Evolutionary conservation across 2,329 filamentous ascomycete genomes (phyloP), one percentile per base, ranked within the genome.

Genomic region (Coccinonectria pachysandricola): DNA sequence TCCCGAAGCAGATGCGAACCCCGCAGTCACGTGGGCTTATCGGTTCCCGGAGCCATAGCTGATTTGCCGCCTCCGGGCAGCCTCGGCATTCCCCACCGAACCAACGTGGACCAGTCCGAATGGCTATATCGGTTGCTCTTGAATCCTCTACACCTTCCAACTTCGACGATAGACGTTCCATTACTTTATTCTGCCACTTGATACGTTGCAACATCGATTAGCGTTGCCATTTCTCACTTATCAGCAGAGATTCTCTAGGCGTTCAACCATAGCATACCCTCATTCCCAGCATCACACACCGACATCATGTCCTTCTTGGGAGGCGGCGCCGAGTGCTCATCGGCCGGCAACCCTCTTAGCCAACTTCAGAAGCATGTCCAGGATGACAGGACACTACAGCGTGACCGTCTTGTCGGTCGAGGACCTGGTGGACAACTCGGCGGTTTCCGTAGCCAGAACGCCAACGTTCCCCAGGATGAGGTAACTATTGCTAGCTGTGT

Each of bases 321-420:
- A 59, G 84, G 84, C 56, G 87, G 88, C 45, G 82, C 88, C 45
- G 91, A 96, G 64, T 98, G 91, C 69, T 96, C 88, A 30, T 92
- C 91, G 36, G 86, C 83, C 40, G 85, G 80, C 50, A 98, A 98
- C 58, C 91, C 92, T 31, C 76, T 98, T 48, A 88, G 84, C 53
- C 91, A 96, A 65, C 93, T 98, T 56, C 85, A 87, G 39, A 98
- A 98, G 60, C 87, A 95, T 57, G 84, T 91, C 31, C 83, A 92
- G 52, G 85, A 93, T 68, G 91, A 98, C 64, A 93, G 87, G 60
- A 91, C 83, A 31, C 65, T 96, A 31, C 91, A 96, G 60, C 72
- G 87, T 48, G 91, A 98, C 57, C 75, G 91, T 33, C 66, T 96
- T 35, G 77, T 83, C 34, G 84, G 83, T 36, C 67, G 79, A 40